phyloP scores from a whole-genome alignment of 495 filamentous ascomycete genomes.

The Penicillium flavigenum region DNA sequence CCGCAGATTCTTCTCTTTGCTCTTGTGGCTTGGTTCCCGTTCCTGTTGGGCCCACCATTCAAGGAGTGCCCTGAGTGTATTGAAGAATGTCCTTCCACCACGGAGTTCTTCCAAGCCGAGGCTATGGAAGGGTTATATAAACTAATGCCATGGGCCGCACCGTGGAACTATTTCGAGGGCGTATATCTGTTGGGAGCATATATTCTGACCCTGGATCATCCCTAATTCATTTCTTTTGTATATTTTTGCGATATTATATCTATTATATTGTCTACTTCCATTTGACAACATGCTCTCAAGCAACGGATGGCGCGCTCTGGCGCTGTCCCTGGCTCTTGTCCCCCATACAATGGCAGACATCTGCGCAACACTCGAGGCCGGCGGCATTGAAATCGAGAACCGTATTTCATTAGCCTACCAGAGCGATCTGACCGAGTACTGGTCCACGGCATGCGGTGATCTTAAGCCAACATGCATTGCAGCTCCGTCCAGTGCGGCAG shows the following conservation, averaged over 20 bases:
- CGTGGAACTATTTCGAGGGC: background rate
- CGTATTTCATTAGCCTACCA: slow-evolving; percentile 30
- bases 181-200: background rate
- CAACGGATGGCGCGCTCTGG: slow-evolving; percentile 23
- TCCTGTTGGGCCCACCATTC: slow-evolving; percentile 3
- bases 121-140: background rate
- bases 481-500: slow-evolving; percentile 35
- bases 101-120: background rate
- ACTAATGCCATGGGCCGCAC: background rate
- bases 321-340: slow-evolving; percentile 22
- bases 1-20: slow-evolving; percentile 1
- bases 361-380: slow-evolving; percentile 34
- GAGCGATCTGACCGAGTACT: slow-evolving; percentile 35
- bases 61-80: background rate
- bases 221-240: background rate
- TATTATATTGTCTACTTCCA: background rate
- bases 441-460: slow-evolving; percentile 43
- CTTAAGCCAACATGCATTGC: slow-evolving; percentile 44
- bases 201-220: background rate
- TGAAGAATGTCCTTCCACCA: slow-evolving; percentile 12
- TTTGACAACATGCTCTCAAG: slow-evolving; percentile 20
- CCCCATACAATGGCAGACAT: slow-evolving; percentile 34
- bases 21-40: background rate
- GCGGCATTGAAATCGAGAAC: slow-evolving; percentile 33
- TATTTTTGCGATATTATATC: background rate